Percentiles rank a stretch among this genome's conserved stretches.
These are phyloP conservation scores for Malassezia vespertilionis DNA, from an alignment of 1,284 basidiomycete genomes.

Conservation along the genomic window DNA sequence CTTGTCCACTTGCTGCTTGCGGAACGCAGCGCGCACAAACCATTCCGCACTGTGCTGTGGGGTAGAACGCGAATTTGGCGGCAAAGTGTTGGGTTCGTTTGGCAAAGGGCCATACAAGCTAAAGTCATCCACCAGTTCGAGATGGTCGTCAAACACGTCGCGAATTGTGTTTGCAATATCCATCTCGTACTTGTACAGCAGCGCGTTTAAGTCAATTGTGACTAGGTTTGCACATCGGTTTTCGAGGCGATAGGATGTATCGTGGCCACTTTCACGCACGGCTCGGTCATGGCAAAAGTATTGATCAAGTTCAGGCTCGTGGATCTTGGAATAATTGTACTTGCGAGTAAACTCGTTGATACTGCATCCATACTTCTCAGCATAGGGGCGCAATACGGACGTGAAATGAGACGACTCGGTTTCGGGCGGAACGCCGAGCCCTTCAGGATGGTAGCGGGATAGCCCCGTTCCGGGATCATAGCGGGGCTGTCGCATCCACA, in stretches of 20 bases:
- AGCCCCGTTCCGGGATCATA: constrained; percentile 86
- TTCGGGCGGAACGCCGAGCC: constrained; percentile 92
- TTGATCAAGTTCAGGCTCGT: constrained; percentile 82
- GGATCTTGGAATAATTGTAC: constrained; percentile 74
- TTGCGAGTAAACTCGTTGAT: constrained; percentile 93
- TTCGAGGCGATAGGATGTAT: constrained; percentile 94
- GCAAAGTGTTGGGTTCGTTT: neutral
- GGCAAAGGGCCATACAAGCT: constrained; percentile 24
- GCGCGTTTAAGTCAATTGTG: constrained; percentile 85
- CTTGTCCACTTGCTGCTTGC: constrained; percentile 66
- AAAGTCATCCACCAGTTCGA: constrained; percentile 86
- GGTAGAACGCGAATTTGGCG: constrained; percentile 52
- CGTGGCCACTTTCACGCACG: constrained; percentile 73
- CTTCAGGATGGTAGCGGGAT: constrained; percentile 82
- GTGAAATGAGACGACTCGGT: constrained; percentile 97
- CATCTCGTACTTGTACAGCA: constrained; percentile 58
- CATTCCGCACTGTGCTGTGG: constrained; percentile 39
- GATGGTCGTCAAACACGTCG: constrained; percentile 80
- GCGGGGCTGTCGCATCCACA: constrained; percentile 87
- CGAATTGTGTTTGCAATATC: constrained; percentile 59
- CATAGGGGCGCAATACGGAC: constrained; percentile 88
- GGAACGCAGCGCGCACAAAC: constrained; percentile 39
- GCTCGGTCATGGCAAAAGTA: constrained; percentile 95
- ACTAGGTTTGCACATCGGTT: constrained; percentile 82
- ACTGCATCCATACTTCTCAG: constrained; percentile 81